Conservation (phyloP, 495 filamentous ascomycete species). For the Xylaria sp. region DNA sequence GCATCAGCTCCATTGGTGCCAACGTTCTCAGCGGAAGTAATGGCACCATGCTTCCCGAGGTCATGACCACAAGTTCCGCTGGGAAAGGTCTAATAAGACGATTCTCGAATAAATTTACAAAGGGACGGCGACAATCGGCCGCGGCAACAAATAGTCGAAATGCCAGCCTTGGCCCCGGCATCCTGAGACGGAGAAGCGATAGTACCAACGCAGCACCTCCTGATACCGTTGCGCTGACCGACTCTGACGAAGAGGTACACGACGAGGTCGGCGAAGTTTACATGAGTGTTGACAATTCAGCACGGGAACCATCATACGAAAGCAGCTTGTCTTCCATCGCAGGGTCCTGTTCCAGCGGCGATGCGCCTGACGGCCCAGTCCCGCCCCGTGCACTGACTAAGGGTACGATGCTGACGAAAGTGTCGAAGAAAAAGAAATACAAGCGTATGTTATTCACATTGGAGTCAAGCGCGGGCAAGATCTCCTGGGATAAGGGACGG, state of each 20-base stretch:
- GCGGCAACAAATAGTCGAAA: conserved; percentile 77
- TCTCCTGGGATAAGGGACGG: conserved; percentile 83
- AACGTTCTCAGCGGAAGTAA: conserved; percentile 38
- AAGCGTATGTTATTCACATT: conserved; percentile 78
- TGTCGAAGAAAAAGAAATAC: conserved; percentile 78
- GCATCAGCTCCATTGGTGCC: conserved; percentile 46
- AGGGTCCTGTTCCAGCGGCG: conserved; percentile 41
- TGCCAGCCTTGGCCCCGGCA: conserved; percentile 84
- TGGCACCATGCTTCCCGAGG: conserved; percentile 49
- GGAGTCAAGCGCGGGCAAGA: conserved; percentile 80
- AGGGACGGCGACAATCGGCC: conserved; percentile 70
- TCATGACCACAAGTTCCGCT: conserved; percentile 38
- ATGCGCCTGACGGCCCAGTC: conserved; percentile 65
- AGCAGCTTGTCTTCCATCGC: conserved; percentile 47
- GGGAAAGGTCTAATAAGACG: conserved; percentile 51
- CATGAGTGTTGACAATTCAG: conserved; percentile 39
- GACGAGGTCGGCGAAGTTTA: conserved; percentile 44
- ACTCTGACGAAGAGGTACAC: conserved; percentile 69
- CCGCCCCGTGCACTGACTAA: conserved; percentile 73
- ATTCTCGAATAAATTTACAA: conserved; percentile 52
- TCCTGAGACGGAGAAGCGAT: conserved; percentile 85
- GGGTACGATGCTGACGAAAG: conserved; percentile 78
- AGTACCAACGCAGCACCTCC: conserved; percentile 69
- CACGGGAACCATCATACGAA: conserved; percentile 45
- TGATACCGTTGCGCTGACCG: conserved; percentile 62